phyloP scores from a whole-genome alignment of 768 basidiomycete genomes.

The Sarcomyxa edulis region DNA sequence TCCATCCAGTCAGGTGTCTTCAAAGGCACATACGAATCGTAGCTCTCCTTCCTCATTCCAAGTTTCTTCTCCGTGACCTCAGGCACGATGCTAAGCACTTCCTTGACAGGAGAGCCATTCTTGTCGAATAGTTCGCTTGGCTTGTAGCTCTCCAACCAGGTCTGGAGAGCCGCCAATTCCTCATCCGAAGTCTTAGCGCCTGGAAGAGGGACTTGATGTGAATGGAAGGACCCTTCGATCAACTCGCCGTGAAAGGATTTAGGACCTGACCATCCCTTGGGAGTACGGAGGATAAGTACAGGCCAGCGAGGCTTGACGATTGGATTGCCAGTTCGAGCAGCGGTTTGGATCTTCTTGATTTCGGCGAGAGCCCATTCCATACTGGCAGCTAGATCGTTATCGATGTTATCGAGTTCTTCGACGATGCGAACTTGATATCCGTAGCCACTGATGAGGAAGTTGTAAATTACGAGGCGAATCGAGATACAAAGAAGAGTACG shows the following conservation, averaged over 20 bases:
- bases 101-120: constrained; percentile 45
- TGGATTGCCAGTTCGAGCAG: constrained; percentile 71
- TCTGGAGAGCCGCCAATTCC: constrained; percentile 57
- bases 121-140: constrained; percentile 61
- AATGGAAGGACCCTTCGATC: constrained; percentile 76
- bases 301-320: constrained; percentile 92
- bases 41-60: constrained; percentile 66
- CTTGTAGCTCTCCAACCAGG: constrained; percentile 72
- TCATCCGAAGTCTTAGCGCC: constrained; percentile 56
- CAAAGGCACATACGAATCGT: constrained; percentile 57
- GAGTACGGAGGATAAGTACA: constrained; percentile 78
- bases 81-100: constrained; percentile 60
- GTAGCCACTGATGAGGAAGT: constrained; percentile 48
- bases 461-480: constrained; percentile 5
- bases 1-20: constrained; percentile 61
- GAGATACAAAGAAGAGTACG: constrained; percentile 1
- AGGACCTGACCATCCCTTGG: constrained; percentile 78
- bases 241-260: constrained; percentile 60
- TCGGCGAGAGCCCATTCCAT: constrained; percentile 77
- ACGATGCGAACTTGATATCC: constrained; percentile 90
- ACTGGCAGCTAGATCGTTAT: constrained; percentile 74
- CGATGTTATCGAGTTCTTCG: constrained; percentile 58
- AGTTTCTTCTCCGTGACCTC: constrained; percentile 51
- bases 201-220: constrained; percentile 89
- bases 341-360: constrained; percentile 72